Evolutionary conservation across 768 basidiomycete species (phyloP), one percentile per base, ranked within the genome.

Genomic region (Russula sp.): DNA sequence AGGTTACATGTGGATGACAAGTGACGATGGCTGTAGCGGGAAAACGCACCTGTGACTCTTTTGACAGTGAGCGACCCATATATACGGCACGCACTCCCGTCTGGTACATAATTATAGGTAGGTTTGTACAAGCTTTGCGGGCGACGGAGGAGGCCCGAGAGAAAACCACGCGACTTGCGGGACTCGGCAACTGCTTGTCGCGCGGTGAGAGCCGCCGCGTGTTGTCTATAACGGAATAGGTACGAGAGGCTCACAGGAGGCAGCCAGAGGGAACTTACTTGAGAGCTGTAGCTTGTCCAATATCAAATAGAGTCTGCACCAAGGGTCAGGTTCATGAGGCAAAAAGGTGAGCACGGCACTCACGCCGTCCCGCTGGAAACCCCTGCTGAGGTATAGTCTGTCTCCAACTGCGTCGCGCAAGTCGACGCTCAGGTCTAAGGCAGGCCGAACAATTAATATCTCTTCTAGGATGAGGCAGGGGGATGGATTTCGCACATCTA

Each of bases 351-450:
- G 45, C 14, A 22, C 16, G 16, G 51, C 57, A 77, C 82, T 63
- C 70, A 91, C 90, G 42, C 94, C 93, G 68, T 99, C 95, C 58
- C 93, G 84, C 59, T 79, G 83, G 70, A 98, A 84, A 29, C 83
- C 84, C 63, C 82, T 79, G 68, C 84, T 93, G 61, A 98, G 80
- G 71, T 87, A 89, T 36, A 99, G 70, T 45, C 96, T 79, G 72
- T 99, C 96, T 2, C 96, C 96, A n/a, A 97, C 81, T 0, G 89
- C 90, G 71, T 99, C 96, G 60, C 94, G 79, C 63, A 99, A 71
- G 71, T 98, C 96, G 29, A 98, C 88, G 52, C 83, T 86, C 54
- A 98, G 76, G 70, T 80, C 95, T 98, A 65, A 35, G 36, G 10
- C 2, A 10, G 36, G 25, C 25, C 25, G 25, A 29, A 55, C 35